Conservation (phyloP, 805 yeast species). For the Ogataea methylovora region DNA sequence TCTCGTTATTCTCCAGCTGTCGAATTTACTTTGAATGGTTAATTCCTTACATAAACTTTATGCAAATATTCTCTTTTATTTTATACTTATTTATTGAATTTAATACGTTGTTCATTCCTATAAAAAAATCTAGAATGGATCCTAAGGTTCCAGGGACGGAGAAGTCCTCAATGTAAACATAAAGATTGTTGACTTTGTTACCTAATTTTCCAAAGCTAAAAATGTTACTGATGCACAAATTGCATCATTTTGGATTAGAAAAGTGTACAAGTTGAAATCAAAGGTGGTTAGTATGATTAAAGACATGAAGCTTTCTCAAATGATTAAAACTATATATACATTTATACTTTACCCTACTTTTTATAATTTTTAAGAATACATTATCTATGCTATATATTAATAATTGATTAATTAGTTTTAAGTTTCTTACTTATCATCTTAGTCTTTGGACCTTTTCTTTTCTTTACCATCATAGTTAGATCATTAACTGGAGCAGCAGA, state of each 20-base stretch:
- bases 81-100: too few species aligned
- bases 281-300: too few species aligned
- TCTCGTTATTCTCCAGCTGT: conserved; percentile 14
- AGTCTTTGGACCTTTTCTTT: conserved; percentile 21
- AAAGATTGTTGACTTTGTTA: conserved; percentile 38
- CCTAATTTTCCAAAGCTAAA: conserved; percentile 39
- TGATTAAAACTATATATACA: too few species aligned
- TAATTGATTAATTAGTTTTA: conserved; percentile 7
- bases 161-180: conserved; percentile 44
- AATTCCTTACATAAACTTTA: background rate
- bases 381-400: too few species aligned
- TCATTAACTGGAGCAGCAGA: conserved; percentile 40
- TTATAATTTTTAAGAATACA: too few species aligned
- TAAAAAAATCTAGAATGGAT: background rate
- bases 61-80: background rate
- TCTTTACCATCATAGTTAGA: conserved; percentile 55
- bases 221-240: conserved; percentile 55
- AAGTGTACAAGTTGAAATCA: conserved; percentile 14
- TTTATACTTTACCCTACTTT: too few species aligned
- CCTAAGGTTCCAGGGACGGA: conserved; percentile 22
- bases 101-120: background rate
- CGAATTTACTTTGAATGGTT: background rate
- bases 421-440: conserved; percentile 36
- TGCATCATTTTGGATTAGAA: conserved; percentile 59
- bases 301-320: too few species aligned